Base-by-base conservation (phyloP, 148 eudicot species). In the Rhododendron molle region DNA sequence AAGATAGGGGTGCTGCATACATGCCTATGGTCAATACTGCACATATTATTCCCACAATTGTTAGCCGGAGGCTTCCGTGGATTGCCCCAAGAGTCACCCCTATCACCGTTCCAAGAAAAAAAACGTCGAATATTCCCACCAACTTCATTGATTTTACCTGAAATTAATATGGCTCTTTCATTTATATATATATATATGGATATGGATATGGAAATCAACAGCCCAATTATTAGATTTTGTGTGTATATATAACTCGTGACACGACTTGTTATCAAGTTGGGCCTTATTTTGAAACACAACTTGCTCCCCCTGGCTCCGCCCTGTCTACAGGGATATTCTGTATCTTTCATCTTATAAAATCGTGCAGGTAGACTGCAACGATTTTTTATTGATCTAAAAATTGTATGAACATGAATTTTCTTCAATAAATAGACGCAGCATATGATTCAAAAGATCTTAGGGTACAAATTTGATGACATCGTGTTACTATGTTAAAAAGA, bases 81-180 rank as follows among this genome's bases (percentile, higher is more conserved):
- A 87, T 16, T 44, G 82, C 85, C 49, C 30, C 23, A 8, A 84
- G 77, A 12, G 85, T 65, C 16, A 87, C 85, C 5, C 58, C 86
- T 28, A 90, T 79, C 38, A 90, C 91, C 9, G 32, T 23, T 73
- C 92, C 92, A 28, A 87, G 81, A 52, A 87, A 87, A 6, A 78
- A 86, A 13, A 90, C 60, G 56, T 90, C 52, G 67, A 90, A 56
- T 47, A 85, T 54, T 28, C 44, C 89, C 81, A 84, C 91, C 87
- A 90, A 36, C 69, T 81, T 89, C 76, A 87, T 10, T 23, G 86
- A 83, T 83, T 83, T 80, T n/a, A 88, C 86, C 92, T 90, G 85
- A n/a, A 43, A 44, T 65, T 79, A 15, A 20, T 11, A 26, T n/a
- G 14, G 15, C 3, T n/a, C 32, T 26, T 40, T 26, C 71, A 62